phyloP scores from a whole-genome alignment of 495 filamentous ascomycete species.

The Podospora appendiculata region DNA sequence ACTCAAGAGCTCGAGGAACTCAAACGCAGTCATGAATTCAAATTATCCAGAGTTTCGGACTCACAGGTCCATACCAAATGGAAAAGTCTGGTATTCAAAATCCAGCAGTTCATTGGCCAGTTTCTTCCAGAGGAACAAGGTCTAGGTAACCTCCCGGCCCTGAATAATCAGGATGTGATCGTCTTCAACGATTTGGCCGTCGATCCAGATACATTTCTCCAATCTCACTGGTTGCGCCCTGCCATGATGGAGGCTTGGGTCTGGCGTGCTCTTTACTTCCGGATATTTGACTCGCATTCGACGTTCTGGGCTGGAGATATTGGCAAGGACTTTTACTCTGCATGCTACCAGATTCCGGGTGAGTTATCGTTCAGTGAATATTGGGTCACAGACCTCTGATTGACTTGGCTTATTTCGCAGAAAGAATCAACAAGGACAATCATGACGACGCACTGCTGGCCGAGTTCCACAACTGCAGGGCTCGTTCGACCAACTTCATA shows the following conservation, averaged over 20 bases:
- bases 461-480: constrained; percentile 2
- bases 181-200: background rate
- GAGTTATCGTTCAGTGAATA: background rate
- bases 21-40: background rate
- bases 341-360: background rate
- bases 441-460: background rate
- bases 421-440: too few relatives aligned
- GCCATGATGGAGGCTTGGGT: background rate
- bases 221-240: background rate
- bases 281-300: background rate
- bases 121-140: too few relatives aligned
- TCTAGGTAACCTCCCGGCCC: too few relatives aligned
- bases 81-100: background rate
- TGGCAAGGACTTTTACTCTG: background rate
- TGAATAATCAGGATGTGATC: too few relatives aligned
- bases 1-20: background rate
- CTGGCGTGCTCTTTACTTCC: constrained; percentile 1
- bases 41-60: background rate
- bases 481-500: constrained; percentile 1
- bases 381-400: too few relatives aligned
- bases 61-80: constrained; percentile 2
- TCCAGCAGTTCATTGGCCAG: constrained; percentile 3
- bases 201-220: background rate
- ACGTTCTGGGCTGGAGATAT: constrained; percentile 3
- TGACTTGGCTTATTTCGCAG: too few relatives aligned